phyloP scores from a whole-genome alignment of 257 asterid species.

The Solanum tacnaense region DNA sequence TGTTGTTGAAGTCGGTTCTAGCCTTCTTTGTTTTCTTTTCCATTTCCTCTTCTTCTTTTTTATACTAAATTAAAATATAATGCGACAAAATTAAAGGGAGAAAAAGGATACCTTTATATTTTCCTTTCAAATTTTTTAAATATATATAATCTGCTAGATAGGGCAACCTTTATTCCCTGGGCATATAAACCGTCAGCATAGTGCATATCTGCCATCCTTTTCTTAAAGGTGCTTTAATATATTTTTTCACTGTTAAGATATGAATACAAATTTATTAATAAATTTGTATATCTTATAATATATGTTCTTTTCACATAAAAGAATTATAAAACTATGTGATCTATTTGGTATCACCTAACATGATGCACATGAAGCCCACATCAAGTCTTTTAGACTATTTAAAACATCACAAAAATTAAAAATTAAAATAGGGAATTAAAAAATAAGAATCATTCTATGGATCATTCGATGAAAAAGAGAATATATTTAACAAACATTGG shows the following conservation, averaged over 20 bases:
- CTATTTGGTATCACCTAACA: neutral
- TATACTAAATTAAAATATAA: neutral
- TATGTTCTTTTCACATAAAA: neutral
- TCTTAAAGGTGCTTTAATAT: neutral
- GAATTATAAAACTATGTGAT: neutral
- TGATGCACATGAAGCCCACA: slow-evolving; percentile 5
- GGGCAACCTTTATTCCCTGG: slow-evolving; percentile 1
- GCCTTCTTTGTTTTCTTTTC: neutral
- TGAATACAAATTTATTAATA: neutral
- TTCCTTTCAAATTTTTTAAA: neutral
- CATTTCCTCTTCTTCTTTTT: neutral
- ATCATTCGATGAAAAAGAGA: neutral
- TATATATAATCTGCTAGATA: neutral
- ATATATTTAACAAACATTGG: neutral
- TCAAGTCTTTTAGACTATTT: neutral
- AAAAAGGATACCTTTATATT: neutral
- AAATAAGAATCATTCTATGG: neutral
- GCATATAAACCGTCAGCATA: slow-evolving; percentile 6
- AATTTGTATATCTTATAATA: neutral
- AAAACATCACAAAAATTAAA: neutral
- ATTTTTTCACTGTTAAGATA: neutral
- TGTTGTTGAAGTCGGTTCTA: neutral
- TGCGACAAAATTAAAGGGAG: neutral
- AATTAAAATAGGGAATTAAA: neutral
- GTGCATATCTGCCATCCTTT: neutral